Percentiles rank a stretch among this genome's conserved stretches.
Evolutionary conservation across 2,329 filamentous ascomycete species (phyloP).

Genomic region (Fusarium lyarnte): DNA sequence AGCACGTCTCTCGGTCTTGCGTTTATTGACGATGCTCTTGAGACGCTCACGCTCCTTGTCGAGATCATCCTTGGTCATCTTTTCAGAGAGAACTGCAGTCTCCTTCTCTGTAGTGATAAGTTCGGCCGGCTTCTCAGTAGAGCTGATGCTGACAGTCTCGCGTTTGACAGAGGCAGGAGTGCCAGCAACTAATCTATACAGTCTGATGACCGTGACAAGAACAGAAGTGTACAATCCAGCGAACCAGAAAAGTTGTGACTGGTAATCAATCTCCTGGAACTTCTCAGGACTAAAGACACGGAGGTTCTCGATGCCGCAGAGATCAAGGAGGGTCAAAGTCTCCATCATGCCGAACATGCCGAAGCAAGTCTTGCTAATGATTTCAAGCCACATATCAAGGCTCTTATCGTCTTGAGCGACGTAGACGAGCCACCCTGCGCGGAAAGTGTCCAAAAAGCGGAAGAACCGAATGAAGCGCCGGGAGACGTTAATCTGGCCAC

Average conservation of each 20-base stretch:
- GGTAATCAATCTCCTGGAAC: conserved; percentile 59
- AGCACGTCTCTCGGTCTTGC: conserved; percentile 46
- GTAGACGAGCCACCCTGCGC: conserved; percentile 58
- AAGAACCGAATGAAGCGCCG: conserved; percentile 75
- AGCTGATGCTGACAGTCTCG: conserved; percentile 43
- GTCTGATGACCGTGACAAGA: conserved; percentile 53
- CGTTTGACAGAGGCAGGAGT: conserved; percentile 48
- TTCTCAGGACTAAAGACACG: conserved; percentile 62
- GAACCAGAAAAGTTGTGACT: conserved; percentile 77
- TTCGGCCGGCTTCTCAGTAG: conserved; percentile 35
- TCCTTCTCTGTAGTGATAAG: conserved; percentile 29
- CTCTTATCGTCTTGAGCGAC: conserved; percentile 38
- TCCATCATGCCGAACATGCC: conserved; percentile 76
- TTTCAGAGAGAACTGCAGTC: conserved; percentile 27
- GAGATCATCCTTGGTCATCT: conserved; percentile 34
- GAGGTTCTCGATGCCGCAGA: conserved; percentile 54
- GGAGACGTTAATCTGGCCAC: conserved; percentile 56
- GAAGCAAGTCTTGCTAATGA: conserved; percentile 66
- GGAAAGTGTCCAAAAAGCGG: conserved; percentile 71
- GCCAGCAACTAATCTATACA: conserved; percentile 51
- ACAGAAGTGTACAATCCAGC: conserved; percentile 66
- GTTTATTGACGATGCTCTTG: conserved; percentile 46
- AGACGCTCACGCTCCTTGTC: conserved; percentile 51
- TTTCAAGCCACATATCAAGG: conserved; percentile 60
- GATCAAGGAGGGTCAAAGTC: conserved; percentile 68